Base-by-base conservation (phyloP, 2,329 filamentous ascomycete species). In the Talaromyces sp. region DNA sequence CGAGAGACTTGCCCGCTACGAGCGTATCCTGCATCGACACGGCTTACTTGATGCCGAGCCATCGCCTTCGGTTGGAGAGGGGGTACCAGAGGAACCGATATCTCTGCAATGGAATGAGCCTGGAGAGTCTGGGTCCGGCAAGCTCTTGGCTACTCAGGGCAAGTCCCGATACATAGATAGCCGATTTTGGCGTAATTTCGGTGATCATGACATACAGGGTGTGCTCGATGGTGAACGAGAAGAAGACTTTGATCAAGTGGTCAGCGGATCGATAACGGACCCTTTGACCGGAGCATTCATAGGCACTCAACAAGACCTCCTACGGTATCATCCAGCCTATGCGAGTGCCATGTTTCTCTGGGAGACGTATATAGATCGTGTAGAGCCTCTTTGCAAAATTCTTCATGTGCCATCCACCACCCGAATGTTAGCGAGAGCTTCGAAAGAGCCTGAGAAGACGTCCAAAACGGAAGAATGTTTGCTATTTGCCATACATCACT, bases 301-400 rank as follows among this genome's bases (percentile, higher is more conserved):
- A 12, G 64, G 60, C 23, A 31, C 28, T 58, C 63, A 63, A 6
- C 52, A 63, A 68, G 61, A 67, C 69, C 6, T 68, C 70, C 16
- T 67, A 48, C 67, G 72, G 65, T 52, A 67, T 68, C 72, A 75
- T 48, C 73, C 72, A 3, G 62, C 58, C 6, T 55, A 68, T 14
- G 63, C 66, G 18, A 62, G 69, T 37, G 84, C 90, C 28, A 87
- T 90, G 69, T 44, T 21, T 44, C 12, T 44, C 18, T 23, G 42
- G 42, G 18, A 12, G n/a, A 23, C 11, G 42, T 44, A 44, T 23
- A 44, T 21, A 9, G 9, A 44, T 23, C 42, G 42, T 12, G n/a
- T 44, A 44, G 42, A 44, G 42, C 42, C 42, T 18, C 42, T 44
- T 11, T 21, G 42, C 42, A 44, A 44, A 8, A 44, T 44, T 21